These are phyloP conservation scores for Yamadazyma takamatsuzukensis DNA, from an alignment of 805 yeast genomes.

Conservation along the genomic window DNA sequence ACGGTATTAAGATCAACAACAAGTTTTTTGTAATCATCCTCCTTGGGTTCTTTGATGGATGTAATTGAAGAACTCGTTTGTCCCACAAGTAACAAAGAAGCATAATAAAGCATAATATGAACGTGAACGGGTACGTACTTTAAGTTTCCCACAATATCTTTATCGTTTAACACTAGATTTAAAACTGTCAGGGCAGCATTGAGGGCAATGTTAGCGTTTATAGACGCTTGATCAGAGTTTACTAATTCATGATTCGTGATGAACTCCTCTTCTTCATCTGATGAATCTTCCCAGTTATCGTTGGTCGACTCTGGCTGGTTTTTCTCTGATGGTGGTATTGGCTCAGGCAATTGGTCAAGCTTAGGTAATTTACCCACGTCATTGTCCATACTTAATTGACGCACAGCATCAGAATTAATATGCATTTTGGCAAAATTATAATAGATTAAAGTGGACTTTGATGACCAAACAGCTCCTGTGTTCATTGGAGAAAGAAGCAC, in stretches of 20 bases:
- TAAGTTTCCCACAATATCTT: slow-evolving; percentile 52
- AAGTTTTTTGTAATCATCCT: slow-evolving; percentile 17
- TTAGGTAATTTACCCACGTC: slow-evolving; percentile 31
- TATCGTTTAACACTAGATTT: slow-evolving; percentile 55
- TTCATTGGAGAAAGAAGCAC: slow-evolving; percentile 59
- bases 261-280: slow-evolving; percentile 25
- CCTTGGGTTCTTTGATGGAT: slow-evolving; percentile 1
- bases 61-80: slow-evolving; percentile 19
- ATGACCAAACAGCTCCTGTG: slow-evolving; percentile 58
- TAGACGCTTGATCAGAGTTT: slow-evolving; percentile 29
- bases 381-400: slow-evolving; percentile 32
- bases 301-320: slow-evolving; percentile 1
- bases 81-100: slow-evolving; percentile 48
- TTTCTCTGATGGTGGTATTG: not conserved
- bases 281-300: slow-evolving; percentile 11
- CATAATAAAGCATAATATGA: slow-evolving; percentile 67
- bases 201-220: slow-evolving; percentile 49
- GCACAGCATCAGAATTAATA: slow-evolving; percentile 51
- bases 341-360: slow-evolving; percentile 19
- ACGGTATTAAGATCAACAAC: slow-evolving; percentile 41
- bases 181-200: slow-evolving; percentile 63
- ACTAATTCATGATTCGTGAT: slow-evolving; percentile 28
- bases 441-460: slow-evolving; percentile 65
- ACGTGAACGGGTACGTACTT: slow-evolving; percentile 70
- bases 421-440: slow-evolving; percentile 76